phyloP scores from a whole-genome alignment of 768 basidiomycete genomes.

The Harrya chromipes region DNA sequence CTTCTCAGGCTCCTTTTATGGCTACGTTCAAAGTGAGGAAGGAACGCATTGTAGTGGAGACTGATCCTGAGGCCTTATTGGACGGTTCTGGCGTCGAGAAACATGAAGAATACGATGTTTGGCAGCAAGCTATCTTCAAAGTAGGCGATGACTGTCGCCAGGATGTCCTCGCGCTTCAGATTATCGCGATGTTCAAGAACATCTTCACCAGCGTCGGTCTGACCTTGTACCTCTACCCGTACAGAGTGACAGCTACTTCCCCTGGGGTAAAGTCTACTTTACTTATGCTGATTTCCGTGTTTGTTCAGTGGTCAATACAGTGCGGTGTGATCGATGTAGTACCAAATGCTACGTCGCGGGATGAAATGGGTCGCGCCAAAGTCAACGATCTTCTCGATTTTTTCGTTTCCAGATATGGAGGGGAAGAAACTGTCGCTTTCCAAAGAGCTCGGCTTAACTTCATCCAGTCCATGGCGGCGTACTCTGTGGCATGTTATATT shows the following conservation, averaged over 20 bases:
- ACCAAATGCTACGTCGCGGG: constrained; percentile 94
- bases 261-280: constrained; percentile 69
- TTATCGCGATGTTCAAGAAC: constrained; percentile 99
- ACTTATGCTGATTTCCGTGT: neutral
- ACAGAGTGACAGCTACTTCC: constrained; percentile 94
- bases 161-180: constrained; percentile 93
- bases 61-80: constrained; percentile 72
- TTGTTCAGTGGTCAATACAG: constrained; percentile 42
- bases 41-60: constrained; percentile 63
- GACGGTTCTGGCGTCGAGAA: constrained; percentile 58
- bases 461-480: constrained; percentile 98
- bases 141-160: constrained; percentile 99
- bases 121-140: constrained; percentile 99
- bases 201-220: constrained; percentile 88
- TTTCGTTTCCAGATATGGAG: constrained; percentile 91
- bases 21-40: constrained; percentile 99
- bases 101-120: constrained; percentile 75
- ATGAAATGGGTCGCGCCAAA: constrained; percentile 99
- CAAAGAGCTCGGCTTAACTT: constrained; percentile 93
- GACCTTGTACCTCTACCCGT: constrained; percentile 89
- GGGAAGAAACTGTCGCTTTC: constrained; percentile 84
- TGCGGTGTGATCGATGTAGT: constrained; percentile 99
- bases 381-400: constrained; percentile 95
- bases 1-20: constrained; percentile 94
- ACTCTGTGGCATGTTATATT: constrained; percentile 97